Base-by-base conservation (phyloP, 1,139 yeast genomes). In the Lodderomyces metapsilosis region DNA sequence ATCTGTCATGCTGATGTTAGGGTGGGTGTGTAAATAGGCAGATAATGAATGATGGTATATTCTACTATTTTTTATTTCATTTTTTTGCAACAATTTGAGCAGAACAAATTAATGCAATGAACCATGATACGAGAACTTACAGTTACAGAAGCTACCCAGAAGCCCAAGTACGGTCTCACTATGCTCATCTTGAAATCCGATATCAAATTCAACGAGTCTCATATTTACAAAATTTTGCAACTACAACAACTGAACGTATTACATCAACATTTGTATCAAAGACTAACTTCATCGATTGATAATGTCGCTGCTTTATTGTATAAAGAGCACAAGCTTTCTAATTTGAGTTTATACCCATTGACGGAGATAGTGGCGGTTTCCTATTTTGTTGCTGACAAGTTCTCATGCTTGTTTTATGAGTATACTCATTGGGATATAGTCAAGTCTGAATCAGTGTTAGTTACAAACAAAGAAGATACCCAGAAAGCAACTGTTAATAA, bases 301-400 rank as follows among this genome's bases (percentile, higher is more conserved):
- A 16, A 38, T 3, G 39, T 40, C 10, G 39, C 51, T 3, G 57
- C 53, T 2, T 31, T 39, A 25, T 25, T 36, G 16, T 17, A 25
- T 11, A 17, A 16, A 8, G 23, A 18, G 9, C 38, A 36, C 24
- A 27, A 41, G 6, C 36, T 58, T 8, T 44, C 20, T 4, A 12
- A 15, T 6, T 10, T 39, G 13, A 21, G 10, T n/a, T n/a, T 12
- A 3, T 50, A 51, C 40, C 63, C 64, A 2, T 36, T 60, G 27
- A 56, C 61, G 1, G 56, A 58, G 40, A 34, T 60, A 17, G 52
- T 54, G 16, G 47, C 49, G 10, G 41, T 54, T 1, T 53, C 58
- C 37, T 58, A 52, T 30, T 38, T 48, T 18, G 49, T 60, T 13
- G 63, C 62, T 1, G 47, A 47, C n/a, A 36, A 46, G 9, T 59